Evolutionary conservation across 768 basidiomycete genomes (phyloP), one percentile per base, ranked within the genome.

Genomic region (Naganishia kalamii): DNA sequence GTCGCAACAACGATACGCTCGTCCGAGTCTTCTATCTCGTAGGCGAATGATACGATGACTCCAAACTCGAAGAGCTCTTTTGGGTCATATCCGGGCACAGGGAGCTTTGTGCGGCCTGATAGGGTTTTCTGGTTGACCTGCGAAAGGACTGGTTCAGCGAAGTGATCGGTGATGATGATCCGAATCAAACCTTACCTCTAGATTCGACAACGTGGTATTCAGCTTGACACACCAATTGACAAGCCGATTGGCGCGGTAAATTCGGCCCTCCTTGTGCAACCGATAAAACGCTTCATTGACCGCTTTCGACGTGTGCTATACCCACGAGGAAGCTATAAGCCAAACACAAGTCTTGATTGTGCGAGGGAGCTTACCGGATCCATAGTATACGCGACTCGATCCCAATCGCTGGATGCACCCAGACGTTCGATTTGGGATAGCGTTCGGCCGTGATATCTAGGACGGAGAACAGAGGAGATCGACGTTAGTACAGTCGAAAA

Each of bases 1-100:
- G 96, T 99, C 0, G 96, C 94, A 41, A 99, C 87, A 60, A 96
- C 82, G 65, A 99, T 87, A 74, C 83, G 87, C 75, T 97, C 93
- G 61, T 94, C 92, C 27, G 91, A 91, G 54, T 83, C 84, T 71
- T 94, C 90, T 43, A 98, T 86, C 6, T 84, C 85, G 80, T 98
- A 99, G 0, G 90, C 92, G 78, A 98, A 98, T 19, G 89, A 91
- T 0, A 89, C 90, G 71, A 99, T 87, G 33, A 89, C 91, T 70
- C 96, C 96, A 72, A 99, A 98, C 76, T 97, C 93, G 72, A 98
- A 93, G 70, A 86, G 88, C 76, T 98, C 94, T 74, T 92, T 94
- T 19, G 81, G 70, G 68, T 93, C 92, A 71, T 99, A 99, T 0
- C 94, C 96, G 1, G 96, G 96, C 2, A 99, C 90, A 62, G 82